Percentiles rank a stretch among this genome's conserved stretches.
These are phyloP conservation scores for Echeveria elegans DNA, from an alignment of 164 flowering plant genomes.

Conservation along the genomic window DNA sequence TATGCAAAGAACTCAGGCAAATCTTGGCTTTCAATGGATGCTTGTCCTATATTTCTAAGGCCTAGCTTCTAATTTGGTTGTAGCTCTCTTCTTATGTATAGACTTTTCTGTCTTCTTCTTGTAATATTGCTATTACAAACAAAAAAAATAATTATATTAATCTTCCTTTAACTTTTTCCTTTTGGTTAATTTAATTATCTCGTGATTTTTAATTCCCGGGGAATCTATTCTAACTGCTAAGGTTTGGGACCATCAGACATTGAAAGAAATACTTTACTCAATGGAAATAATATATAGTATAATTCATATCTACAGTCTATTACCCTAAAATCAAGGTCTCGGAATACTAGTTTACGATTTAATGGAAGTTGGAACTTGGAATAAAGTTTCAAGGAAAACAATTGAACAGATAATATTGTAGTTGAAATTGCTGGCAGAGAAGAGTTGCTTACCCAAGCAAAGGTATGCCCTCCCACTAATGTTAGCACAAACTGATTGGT, in stretches of 20 bases:
- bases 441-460: constrained; percentile 1
- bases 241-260: neutral
- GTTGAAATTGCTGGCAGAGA: neutral
- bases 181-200: constrained; percentile 4
- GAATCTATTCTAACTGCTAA: constrained; percentile 3
- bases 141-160: neutral
- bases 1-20: no score
- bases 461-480: neutral
- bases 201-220: neutral
- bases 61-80: no score
- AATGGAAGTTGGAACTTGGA: neutral
- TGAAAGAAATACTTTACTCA: neutral
- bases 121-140: no score
- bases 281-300: neutral
- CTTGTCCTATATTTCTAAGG: no score
- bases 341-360: neutral
- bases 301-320: neutral
- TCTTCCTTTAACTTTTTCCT: constrained; percentile 1
- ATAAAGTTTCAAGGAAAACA: neutral
- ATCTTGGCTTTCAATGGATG: no score
- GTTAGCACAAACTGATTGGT: neutral
- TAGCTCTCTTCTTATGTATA: no score
- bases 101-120: no score
- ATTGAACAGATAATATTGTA: neutral
- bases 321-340: neutral